Evolutionary conservation across 257 asterid species (phyloP), one percentile per base, ranked within the genome.

Genomic region (Rubia yunnanensis): DNA sequence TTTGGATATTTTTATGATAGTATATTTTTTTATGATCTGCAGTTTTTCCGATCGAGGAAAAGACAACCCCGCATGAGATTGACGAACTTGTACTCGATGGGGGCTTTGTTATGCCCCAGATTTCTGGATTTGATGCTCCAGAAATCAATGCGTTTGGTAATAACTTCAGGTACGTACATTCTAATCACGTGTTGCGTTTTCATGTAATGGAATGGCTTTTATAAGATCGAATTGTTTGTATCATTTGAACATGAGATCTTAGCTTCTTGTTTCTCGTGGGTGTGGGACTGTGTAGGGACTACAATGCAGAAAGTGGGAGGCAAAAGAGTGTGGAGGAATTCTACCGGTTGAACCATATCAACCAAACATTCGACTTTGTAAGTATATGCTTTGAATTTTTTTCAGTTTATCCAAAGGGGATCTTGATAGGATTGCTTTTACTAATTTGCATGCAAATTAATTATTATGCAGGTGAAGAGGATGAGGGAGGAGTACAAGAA

Each of bases 241-340:
- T 7, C 15, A 10, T 9, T 53, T 23, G 58, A 53, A 53, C 28
- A 24, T 15, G 27, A 8, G 5, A 7, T 10, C 7, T 53, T 53
- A 38, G 11, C 0, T 9, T 1, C 23, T 15, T 58, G 38, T 28
- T 1, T 58, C 74, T 71, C 0, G 78, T 73, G 13, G 18, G 66
- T 61, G 70, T 5, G 15, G 9, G 23, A 0, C 36, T 63, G 7
- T 58, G 35, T 74, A 88, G 96, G 76, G 86, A 86, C 60, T 88
- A 88, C 26, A 67, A 84, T 57, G 91, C 76, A 0, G 87, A 85
- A 63, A 79, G 65, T 52, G 89, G 80, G 69, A 82, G 96, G 22
- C 91, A 85, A 24, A 85, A 85, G 57, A 68, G 80, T 0, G 96
- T 88, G 13, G 96, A 88, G 65, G 96, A 88, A 65, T 84, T 84